Percentiles rank a stretch among this genome's conserved stretches.
Evolutionary conservation across 2,329 filamentous ascomycete genomes (phyloP).

Genomic region (Epichloe scottii): DNA sequence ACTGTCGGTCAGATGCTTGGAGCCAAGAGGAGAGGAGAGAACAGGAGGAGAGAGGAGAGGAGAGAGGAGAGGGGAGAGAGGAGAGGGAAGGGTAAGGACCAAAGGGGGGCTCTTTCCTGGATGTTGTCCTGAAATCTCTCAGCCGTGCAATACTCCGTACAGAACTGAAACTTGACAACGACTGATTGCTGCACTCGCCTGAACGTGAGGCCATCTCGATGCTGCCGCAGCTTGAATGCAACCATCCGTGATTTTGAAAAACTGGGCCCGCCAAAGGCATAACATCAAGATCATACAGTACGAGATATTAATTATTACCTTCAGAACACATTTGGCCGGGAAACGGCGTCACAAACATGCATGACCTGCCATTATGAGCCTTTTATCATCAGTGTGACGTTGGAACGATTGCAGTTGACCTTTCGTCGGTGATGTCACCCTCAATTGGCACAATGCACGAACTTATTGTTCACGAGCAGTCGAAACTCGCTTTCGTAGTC

Average conservation of each 20-base stretch:
- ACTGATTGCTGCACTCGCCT: background rate
- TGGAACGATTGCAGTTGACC: background rate
- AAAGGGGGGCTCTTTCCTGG: background rate
- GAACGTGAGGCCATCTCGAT: background rate
- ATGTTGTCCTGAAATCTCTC: background rate
- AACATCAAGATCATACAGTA: background rate
- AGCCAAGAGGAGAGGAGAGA: background rate
- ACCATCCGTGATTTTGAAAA: background rate
- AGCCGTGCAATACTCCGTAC: background rate
- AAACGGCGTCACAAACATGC: background rate
- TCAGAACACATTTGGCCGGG: background rate
- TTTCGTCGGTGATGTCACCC: too few species aligned
- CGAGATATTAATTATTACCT: background rate
- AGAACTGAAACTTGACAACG: background rate
- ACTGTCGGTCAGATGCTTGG: background rate
- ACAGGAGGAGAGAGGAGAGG: background rate
- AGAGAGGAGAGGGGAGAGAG: background rate
- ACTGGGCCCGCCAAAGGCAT: background rate
- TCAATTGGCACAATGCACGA: too few species aligned
- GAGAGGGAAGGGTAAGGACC: background rate
- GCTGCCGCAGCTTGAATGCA: constrained; percentile 1
- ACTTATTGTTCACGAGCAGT: too few species aligned
- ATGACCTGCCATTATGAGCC: background rate
- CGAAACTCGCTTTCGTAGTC: too few species aligned
- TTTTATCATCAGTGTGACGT: background rate